phyloP scores from a whole-genome alignment of 2,329 filamentous ascomycete genomes.

The Pseudogymnoascus sp. region DNA sequence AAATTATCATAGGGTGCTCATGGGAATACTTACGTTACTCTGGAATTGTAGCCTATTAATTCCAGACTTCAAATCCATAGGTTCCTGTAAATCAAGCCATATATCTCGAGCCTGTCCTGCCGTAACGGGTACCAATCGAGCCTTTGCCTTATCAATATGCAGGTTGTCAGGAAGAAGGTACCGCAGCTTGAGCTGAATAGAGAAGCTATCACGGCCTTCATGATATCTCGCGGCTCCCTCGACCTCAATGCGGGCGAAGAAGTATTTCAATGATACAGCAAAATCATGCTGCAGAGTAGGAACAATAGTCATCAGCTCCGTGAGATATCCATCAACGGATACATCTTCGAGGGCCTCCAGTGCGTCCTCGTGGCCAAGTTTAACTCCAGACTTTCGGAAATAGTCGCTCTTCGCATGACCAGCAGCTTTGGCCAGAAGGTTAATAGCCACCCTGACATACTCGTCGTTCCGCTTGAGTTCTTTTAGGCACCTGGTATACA shows the following conservation, averaged over 20 bases:
- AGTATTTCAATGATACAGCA: constrained; percentile 60
- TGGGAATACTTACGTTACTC: constrained; percentile 35
- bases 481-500: constrained; percentile 78
- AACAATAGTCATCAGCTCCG: constrained; percentile 24
- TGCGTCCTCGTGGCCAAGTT: constrained; percentile 11
- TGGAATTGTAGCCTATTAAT: constrained; percentile 37
- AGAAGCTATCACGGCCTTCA: constrained; percentile 66
- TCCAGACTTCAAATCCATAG: constrained; percentile 41
- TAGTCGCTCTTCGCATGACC: constrained; percentile 45
- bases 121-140: constrained; percentile 53
- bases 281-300: constrained; percentile 49
- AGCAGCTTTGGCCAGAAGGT: constrained; percentile 63
- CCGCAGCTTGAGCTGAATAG: constrained; percentile 57
- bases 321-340: constrained; percentile 25
- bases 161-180: constrained; percentile 68
- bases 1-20: neutral
- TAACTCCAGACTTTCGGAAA: constrained; percentile 28
- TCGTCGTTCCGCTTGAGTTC: constrained; percentile 70
- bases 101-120: constrained; percentile 58
- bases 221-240: constrained; percentile 63
- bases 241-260: constrained; percentile 65
- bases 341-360: constrained; percentile 17
- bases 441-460: constrained; percentile 68
- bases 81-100: constrained; percentile 44
- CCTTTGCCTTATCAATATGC: constrained; percentile 54